Evolutionary conservation across 768 basidiomycete genomes (phyloP).

Genomic region (Mycena floridula): DNA sequence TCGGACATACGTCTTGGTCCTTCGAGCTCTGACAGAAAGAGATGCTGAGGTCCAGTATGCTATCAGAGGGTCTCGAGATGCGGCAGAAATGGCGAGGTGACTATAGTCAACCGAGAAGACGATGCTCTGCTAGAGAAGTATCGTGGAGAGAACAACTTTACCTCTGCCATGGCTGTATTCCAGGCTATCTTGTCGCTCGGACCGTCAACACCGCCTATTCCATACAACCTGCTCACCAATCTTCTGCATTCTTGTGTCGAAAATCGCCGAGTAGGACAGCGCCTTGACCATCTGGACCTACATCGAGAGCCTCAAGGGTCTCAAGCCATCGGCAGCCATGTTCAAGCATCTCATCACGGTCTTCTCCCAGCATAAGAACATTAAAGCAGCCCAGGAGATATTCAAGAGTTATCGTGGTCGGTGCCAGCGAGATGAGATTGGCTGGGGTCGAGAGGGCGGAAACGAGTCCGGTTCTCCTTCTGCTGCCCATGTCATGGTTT

Average conservation of each 20-base stretch:
- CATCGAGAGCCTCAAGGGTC: conserved; percentile 38
- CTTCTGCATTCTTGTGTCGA: conserved; percentile 60
- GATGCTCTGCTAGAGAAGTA: neutral
- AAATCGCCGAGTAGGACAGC: conserved; percentile 48
- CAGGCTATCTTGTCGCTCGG: conserved; percentile 42
- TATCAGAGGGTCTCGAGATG: conserved; percentile 34
- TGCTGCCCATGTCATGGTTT: conserved; percentile 37
- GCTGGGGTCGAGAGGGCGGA: conserved; percentile 18
- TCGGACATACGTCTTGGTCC: conserved; percentile 55
- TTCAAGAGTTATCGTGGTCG: conserved; percentile 55
- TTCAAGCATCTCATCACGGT: conserved; percentile 55
- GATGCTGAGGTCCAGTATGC: conserved; percentile 56
- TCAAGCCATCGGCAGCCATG: conserved; percentile 26
- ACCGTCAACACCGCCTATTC: conserved; percentile 25
- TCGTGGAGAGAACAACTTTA: conserved; percentile 59
- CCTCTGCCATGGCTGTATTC: conserved; percentile 68
- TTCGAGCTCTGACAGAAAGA: conserved; percentile 57
- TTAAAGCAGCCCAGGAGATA: conserved; percentile 45
- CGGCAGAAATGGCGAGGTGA: conserved; percentile 28
- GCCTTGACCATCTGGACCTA: conserved; percentile 64
- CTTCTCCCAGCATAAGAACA: conserved; percentile 46
- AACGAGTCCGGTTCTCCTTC: conserved; percentile 5
- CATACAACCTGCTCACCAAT: conserved; percentile 34
- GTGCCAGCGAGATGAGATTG: conserved; percentile 30
- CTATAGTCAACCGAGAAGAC: conserved; percentile 8